Base-by-base conservation (phyloP, 495 filamentous ascomycete species). In the Cladorrhinum samala region DNA sequence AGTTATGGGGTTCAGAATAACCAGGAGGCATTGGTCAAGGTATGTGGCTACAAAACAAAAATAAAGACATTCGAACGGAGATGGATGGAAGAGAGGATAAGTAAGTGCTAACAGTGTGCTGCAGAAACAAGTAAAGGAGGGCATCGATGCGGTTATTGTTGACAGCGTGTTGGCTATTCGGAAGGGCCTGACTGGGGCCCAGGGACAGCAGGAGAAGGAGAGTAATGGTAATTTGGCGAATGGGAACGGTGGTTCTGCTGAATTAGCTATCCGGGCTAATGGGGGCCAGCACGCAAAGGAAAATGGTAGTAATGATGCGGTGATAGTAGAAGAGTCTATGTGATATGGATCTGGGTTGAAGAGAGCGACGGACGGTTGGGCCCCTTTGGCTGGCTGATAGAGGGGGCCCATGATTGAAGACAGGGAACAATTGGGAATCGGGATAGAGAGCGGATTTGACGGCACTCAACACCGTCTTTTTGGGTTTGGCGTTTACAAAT, bases 101-200 rank as follows among this genome's bases (percentile, higher is more conserved):
- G 66, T 73, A 53, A 75, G 39, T 30, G n/a, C n/a, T n/a, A n/a
- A n/a, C 27, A 43, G 23, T n/a, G 25, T 9, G 14, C 19, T 56
- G 24, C 62, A 91, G 86, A 73, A 85, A 54, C 93, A 98, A 84
- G 91, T 94, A 14, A 84, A 89, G 19, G 88, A 96, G 68, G 93
- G 93, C 42, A 94, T 98, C 47, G 92, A 97, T 69, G 92, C 92
- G 6, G 91, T 97, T 20, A 97, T 97, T 63, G 93, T 96, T 37
- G 92, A 97, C 63, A 89, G 81, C 39, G 92, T 97, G 9, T 75
- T 96, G 13, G 84, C 85, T 18, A 92, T 96, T 50, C 71, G 77
- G 0, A 73, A 76, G 57, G 77, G 72, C 17, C 40, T 80, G 14
- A 77, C 76, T 1, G 71, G 60, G 21, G 61, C 60, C n/a, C n/a